These are phyloP conservation scores for Artemisia tridentata DNA, from an alignment of 129 eudicot species.

Conservation along the genomic window DNA sequence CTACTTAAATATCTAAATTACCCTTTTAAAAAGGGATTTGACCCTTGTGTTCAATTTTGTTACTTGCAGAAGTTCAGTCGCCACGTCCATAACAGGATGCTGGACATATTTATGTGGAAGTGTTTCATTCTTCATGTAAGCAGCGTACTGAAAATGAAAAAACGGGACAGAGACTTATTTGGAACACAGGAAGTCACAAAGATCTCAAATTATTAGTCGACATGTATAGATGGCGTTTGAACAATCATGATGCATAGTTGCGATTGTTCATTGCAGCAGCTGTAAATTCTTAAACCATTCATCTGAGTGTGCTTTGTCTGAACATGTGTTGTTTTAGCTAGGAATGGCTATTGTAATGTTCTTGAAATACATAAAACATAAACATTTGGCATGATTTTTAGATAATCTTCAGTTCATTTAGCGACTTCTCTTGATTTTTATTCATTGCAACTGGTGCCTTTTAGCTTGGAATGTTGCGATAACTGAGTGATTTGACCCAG, in stretches of 20 bases:
- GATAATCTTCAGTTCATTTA: background rate
- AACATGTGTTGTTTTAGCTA: conserved; percentile 20
- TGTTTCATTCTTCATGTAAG: conserved; percentile 4
- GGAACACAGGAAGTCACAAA: conserved; percentile 3
- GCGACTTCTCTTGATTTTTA: background rate
- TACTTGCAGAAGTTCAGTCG: conserved; percentile 37
- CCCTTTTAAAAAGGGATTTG: background rate
- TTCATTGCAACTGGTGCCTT: background rate
- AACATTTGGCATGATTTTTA: conserved; percentile 11
- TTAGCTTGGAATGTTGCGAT: background rate
- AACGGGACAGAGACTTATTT: background rate
- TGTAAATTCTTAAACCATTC: conserved; percentile 31
- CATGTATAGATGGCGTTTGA: conserved; percentile 27
- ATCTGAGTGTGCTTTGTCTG: conserved; percentile 26
- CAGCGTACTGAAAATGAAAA: conserved; percentile 13
- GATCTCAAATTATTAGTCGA: conserved; percentile 16
- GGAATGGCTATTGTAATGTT: background rate
- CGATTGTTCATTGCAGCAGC: conserved; percentile 4
- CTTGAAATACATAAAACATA: conserved; percentile 1
- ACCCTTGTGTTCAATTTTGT: conserved; percentile 13
- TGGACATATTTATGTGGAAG: conserved; percentile 5
- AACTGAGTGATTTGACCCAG: background rate
- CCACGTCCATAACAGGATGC: conserved; percentile 26
- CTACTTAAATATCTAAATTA: background rate
- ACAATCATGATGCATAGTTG: conserved; percentile 19